Base-by-base conservation (phyloP, 2,329 filamentous ascomycete species). In the Ceratocystis diversiconidia region DNA sequence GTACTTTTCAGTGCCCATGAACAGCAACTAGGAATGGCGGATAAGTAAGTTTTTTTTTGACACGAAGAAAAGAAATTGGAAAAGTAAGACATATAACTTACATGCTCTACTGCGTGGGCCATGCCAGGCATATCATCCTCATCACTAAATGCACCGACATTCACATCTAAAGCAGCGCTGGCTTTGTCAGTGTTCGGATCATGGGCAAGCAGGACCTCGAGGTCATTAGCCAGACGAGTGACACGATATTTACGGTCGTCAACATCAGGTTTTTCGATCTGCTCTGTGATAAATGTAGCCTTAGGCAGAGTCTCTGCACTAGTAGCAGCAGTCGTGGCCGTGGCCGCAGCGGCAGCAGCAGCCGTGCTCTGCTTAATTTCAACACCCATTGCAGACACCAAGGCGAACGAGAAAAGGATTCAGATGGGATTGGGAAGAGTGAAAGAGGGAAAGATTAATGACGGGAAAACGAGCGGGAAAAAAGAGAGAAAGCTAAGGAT, bases 1-100 rank as follows among this genome's bases (percentile, higher is more conserved):
- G 72, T 94, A 99, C 83, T 97, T 99, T 75, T 96, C 88, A 6
- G 94, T 99, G 62, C 94, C 94, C 94, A 99, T 97, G 78, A 99
- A 99, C 28, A 99, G 79, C 69, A 96, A 78, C 81, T 86, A 43
- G 10, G 32, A 15, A 41, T 4, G 17, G 22, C 19, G 3, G 43
- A 32, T 64, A n/a, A 59, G 64, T 22, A 57, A 43, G n/a, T 28
- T 30, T 19, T 7, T 8, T 52, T 25, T 19, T 25, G n/a, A 52
- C 5, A 2, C 4, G 1, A 22, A 25, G 19, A 15, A 52, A 15
- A 6, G 48, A 28, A 15, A 12, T 10, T 19, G 46, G 22, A 50
- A 52, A 52, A 28, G 19, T 22, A 48, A 12, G 8, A 50, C 30
- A 30, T 15, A 17, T n/a, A 22, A 69, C 76, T 74, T 77, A 85